A percentile compares a stretch with the other conserved stretches of the same genome.
Conservation (phyloP, 805 yeast genomes). For the Yarrowia sp. region DNA sequence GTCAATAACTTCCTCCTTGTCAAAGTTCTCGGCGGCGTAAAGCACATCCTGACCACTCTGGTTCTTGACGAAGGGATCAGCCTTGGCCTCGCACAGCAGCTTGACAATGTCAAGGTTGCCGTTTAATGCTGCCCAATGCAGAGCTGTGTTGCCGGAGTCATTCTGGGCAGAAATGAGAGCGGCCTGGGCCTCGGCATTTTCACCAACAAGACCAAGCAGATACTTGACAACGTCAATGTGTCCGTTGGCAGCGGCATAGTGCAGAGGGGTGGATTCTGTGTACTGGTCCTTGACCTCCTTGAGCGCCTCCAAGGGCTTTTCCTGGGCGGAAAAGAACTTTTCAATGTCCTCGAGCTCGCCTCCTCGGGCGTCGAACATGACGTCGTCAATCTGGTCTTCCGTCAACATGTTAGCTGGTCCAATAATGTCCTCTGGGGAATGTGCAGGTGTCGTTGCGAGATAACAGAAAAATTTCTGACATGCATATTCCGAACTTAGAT, state of each 20-base stretch:
- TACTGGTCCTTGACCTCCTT: slow-evolving; percentile 61
- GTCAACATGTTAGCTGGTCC: background rate
- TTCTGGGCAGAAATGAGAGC: slow-evolving; percentile 53
- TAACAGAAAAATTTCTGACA: slow-evolving; percentile 15
- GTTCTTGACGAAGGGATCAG: slow-evolving; percentile 80
- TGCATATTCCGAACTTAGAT: slow-evolving; percentile 17
- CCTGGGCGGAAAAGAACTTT: slow-evolving; percentile 53
- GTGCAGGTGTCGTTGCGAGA: slow-evolving; percentile 19
- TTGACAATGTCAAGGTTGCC: slow-evolving; percentile 75
- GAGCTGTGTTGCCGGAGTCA: slow-evolving; percentile 85
- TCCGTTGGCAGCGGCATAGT: slow-evolving; percentile 96
- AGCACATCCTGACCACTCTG: slow-evolving; percentile 74
- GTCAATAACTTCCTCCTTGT: slow-evolving; percentile 70
- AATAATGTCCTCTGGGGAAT: slow-evolving; percentile 1
- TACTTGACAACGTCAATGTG: slow-evolving; percentile 65
- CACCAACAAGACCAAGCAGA: slow-evolving; percentile 41
- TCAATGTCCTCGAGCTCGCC: slow-evolving; percentile 79
- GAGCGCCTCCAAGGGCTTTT: slow-evolving; percentile 35
- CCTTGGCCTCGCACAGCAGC: slow-evolving; percentile 68
- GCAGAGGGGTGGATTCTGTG: slow-evolving; percentile 73
- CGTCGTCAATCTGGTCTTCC: slow-evolving; percentile 72
- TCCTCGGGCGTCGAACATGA: slow-evolving; percentile 77
- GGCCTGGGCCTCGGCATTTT: slow-evolving; percentile 35
- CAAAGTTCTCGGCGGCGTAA: slow-evolving; percentile 82
- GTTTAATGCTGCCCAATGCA: slow-evolving; percentile 94